Percentiles rank a stretch among this genome's conserved stretches.
Conservation (phyloP, 1,139 yeast genomes). For the Citeromyces hawaiiensis region DNA sequence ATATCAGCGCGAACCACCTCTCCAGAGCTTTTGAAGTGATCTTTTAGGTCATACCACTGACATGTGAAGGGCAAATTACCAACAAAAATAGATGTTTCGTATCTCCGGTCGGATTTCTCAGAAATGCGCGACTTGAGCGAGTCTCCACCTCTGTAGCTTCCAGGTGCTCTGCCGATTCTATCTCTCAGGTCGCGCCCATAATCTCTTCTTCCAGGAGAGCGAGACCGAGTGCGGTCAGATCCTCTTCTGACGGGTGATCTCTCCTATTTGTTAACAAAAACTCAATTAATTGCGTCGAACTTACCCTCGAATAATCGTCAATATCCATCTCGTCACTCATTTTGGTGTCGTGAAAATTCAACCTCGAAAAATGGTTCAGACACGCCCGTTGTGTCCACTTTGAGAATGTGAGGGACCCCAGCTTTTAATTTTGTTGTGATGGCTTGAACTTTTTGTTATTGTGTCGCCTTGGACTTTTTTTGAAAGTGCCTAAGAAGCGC, state of each 20-base stretch:
- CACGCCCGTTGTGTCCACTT: not conserved
- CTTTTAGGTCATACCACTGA: constrained; percentile 45
- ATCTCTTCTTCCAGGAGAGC: constrained; percentile 31
- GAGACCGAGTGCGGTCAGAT: constrained; percentile 29
- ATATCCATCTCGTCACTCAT: constrained; percentile 41
- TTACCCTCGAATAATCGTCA: constrained; percentile 38
- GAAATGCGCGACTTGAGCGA: constrained; percentile 13
- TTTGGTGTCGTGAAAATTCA: constrained; percentile 5
- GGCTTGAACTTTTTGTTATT: too few species aligned
- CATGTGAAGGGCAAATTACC: constrained; percentile 64
- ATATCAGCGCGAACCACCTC: constrained; percentile 78
- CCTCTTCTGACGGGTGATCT: constrained; percentile 1
- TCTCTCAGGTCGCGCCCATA: constrained; percentile 10
- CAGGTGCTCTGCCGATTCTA: constrained; percentile 5
- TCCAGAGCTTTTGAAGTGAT: constrained; percentile 49
- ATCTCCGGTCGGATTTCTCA: constrained; percentile 45
- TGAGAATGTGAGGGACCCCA: too few species aligned
- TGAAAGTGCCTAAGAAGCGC: too few species aligned
- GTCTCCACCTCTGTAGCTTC: constrained; percentile 9
- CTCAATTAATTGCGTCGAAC: constrained; percentile 1
- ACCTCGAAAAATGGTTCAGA: not conserved
- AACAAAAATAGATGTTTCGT: constrained; percentile 55
- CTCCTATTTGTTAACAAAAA: not conserved
- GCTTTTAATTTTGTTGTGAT: too few species aligned
- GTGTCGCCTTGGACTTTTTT: too few species aligned